Base-by-base conservation (phyloP, 306 rosid genomes). In the Gastrolobium villosum region DNA sequence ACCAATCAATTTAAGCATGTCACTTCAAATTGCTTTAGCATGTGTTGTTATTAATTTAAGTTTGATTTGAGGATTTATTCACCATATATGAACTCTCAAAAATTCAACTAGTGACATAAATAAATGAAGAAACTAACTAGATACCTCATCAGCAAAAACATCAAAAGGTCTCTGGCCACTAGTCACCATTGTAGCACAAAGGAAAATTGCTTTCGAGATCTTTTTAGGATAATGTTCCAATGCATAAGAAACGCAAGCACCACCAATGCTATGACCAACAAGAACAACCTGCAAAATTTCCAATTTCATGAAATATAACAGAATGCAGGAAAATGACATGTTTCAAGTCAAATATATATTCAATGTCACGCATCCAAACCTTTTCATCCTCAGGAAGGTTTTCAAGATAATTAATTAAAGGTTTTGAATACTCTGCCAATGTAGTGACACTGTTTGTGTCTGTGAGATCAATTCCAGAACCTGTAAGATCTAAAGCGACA, bases 251-350 rank as follows among this genome's bases (percentile, higher is more conserved):
- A 95, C 68, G 70, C 98, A 93, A 48, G 99, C 98, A 83, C 99
- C 99, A 28, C 99, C 99, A 67, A 84, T 86, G 83, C 99, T 93
- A 82, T 95, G 99, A 78, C 97, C 99, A 69, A 95, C 97, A 75
- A 95, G 85, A 81, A 93, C 75, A 61, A 95, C 98, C 99, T 95
- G 84, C 80, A 73, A 70, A 75, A 70, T 49, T 74, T n/a, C 75
- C 46, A 69, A 20, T 79, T 70, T 65, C 62, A 41, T 82, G 57
- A 68, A 71, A 77, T 65, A 56, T 65, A 72, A 75, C 32, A 41
- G 56, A 54, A 49, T 48, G 62, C 30, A 62, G 39, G 65, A 74
- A 30, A 50, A 65, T 8, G 46, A 4, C 57, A 80, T 75, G 81
- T 30, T 66, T 74, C 3, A 61, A 26, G 67, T 75, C 3, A 30